Evolutionary conservation across 2,329 filamentous ascomycete species (phyloP).

Genomic region (Sporothrix globosa): DNA sequence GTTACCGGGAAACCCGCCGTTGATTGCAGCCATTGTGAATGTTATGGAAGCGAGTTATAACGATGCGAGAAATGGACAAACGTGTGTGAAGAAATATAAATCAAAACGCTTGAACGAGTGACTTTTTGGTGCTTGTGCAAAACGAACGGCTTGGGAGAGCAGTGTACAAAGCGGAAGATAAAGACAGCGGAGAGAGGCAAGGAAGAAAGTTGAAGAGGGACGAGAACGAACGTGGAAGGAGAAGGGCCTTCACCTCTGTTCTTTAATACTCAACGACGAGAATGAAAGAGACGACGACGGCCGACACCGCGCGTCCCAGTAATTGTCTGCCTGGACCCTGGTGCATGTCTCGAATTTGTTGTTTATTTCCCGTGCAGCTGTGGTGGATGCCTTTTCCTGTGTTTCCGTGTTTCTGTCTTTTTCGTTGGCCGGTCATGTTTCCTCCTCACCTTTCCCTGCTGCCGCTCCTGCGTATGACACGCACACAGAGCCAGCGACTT

Average conservation of each 20-base stretch:
- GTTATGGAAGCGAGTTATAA: not conserved
- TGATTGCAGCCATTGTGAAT: slow-evolving; percentile 13
- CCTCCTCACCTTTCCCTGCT: not conserved
- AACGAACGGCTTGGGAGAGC: slow-evolving; percentile 1
- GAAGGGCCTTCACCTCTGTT: not conserved
- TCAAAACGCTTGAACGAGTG: slow-evolving; percentile 10
- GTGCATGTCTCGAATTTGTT: slow-evolving; percentile 13
- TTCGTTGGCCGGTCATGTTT: not conserved
- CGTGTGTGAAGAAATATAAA: not conserved
- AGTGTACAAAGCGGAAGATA: slow-evolving; percentile 15
- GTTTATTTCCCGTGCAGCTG: not conserved
- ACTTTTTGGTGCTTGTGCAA: slow-evolving; percentile 2
- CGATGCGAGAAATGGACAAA: not conserved
- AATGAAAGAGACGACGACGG: not conserved
- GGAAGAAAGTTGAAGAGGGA: not conserved
- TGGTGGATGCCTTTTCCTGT: not conserved
- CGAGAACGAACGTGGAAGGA: not conserved
- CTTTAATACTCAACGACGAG: not conserved
- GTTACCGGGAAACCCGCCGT: slow-evolving; percentile 12
- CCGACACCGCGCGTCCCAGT: slow-evolving; percentile 1
- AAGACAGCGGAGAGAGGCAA: not conserved
- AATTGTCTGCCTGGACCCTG: slow-evolving; percentile 2
- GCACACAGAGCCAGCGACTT: not conserved
- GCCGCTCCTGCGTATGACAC: not conserved
- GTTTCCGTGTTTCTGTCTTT: not conserved